phyloP scores from a whole-genome alignment of 2,329 filamentous ascomycete species.

The Aspergillus pseudotamarii region DNA sequence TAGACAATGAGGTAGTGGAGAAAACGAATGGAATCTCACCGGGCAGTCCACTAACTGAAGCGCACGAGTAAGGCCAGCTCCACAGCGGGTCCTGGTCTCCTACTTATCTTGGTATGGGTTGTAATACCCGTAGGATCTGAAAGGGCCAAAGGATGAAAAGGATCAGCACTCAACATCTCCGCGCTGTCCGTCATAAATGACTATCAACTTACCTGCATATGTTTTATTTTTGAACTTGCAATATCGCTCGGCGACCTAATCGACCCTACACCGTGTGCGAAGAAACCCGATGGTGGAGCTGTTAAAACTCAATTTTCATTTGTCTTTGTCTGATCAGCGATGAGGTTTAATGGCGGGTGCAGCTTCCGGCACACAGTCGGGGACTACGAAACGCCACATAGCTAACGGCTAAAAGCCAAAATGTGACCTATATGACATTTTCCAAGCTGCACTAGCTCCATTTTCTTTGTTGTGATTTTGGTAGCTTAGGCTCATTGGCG shows the following conservation, averaged over 20 bases:
- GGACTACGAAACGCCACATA: background rate
- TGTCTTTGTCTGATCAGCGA: background rate
- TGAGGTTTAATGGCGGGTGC: background rate
- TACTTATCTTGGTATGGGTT: too few species aligned
- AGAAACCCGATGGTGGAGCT: background rate
- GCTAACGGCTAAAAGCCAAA: background rate
- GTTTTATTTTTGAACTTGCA: background rate
- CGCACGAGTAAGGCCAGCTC: background rate
- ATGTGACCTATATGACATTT: background rate
- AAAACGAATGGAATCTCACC: background rate
- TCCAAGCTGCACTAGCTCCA: background rate
- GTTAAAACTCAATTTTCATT: background rate
- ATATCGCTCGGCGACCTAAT: background rate
- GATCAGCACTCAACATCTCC: background rate
- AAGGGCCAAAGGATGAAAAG: background rate
- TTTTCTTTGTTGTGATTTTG: background rate
- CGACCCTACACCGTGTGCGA: background rate
- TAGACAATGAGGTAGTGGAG: background rate
- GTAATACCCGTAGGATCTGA: background rate
- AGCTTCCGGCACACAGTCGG: background rate
- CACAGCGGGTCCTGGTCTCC: background rate
- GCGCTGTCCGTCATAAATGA: background rate
- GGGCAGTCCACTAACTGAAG: background rate
- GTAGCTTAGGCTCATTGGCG: background rate
- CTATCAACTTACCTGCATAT: background rate